These are phyloP conservation scores for Telfairia occidentalis DNA, from an alignment of 331 rosid genomes.

Conservation along the genomic window DNA sequence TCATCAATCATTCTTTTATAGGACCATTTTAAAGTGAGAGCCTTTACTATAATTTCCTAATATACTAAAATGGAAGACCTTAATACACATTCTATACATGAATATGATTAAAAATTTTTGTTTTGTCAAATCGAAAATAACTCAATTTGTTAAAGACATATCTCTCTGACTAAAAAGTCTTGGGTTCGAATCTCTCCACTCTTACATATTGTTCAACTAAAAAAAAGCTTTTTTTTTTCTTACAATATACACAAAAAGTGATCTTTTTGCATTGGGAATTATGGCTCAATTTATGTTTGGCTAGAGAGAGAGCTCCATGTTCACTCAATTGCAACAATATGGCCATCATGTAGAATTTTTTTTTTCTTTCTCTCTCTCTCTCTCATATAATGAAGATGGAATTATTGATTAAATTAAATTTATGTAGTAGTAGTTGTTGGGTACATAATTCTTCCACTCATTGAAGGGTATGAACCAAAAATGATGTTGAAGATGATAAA, in stretches of 20 bases:
- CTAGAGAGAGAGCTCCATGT: constrained; percentile 2
- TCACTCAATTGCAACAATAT: constrained; percentile 11
- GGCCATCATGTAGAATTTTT: neutral
- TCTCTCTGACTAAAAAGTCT: no score
- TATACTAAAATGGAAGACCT: neutral
- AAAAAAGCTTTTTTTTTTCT: no score
- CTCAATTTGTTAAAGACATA: no score
- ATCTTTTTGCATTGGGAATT: no score
- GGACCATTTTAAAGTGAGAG: neutral
- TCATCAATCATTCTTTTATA: neutral
- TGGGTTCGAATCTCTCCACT: no score
- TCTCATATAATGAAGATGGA: neutral
- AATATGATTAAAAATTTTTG: neutral
- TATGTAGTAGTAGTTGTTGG: neutral
- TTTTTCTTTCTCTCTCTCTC: neutral
- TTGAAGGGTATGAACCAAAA: neutral
- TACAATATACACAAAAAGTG: no score
- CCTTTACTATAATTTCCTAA: neutral
- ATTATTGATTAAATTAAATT: neutral
- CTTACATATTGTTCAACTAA: no score
- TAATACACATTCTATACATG: neutral
- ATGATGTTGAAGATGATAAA: neutral
- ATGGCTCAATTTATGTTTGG: no score
- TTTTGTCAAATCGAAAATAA: no score
- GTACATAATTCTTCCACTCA: constrained; percentile 6